phyloP scores from a whole-genome alignment of 1,284 basidiomycete genomes.

The Marasmius tenuissimus region DNA sequence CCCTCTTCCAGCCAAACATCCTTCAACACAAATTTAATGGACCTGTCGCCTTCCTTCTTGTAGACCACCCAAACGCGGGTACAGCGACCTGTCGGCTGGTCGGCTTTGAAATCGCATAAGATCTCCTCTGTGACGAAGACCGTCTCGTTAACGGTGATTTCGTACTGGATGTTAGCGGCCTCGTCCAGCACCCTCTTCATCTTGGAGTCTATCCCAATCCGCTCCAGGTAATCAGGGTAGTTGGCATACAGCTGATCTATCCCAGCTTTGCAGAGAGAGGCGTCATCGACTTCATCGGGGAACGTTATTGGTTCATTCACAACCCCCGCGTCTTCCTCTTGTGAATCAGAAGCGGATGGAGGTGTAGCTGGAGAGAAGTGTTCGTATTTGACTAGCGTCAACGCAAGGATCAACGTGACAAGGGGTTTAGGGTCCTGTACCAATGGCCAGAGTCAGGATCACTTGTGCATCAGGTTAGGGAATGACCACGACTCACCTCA shows the following conservation, averaged over 20 bases:
- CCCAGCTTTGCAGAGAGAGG: not conserved
- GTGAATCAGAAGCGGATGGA: not conserved
- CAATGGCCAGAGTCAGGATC: not conserved
- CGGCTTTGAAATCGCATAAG: constrained; percentile 2
- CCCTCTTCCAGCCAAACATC: constrained; percentile 6
- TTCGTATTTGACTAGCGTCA: not conserved
- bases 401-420: not conserved
- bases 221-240: not conserved
- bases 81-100: not conserved
- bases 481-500: not conserved
- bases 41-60: not conserved
- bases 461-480: not conserved
- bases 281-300: not conserved
- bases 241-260: not conserved
- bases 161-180: not conserved
- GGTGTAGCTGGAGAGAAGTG: not conserved
- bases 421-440: not conserved
- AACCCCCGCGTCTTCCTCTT: no score
- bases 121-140: not conserved
- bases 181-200: not conserved
- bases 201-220: not conserved
- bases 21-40: constrained; percentile 1
- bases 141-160: not conserved
- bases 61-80: constrained; percentile 6
- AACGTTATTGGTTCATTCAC: no score